Evolutionary conservation across 176 grass and related monocot genomes (phyloP).

Genomic region (Phoenix roebelenii): DNA sequence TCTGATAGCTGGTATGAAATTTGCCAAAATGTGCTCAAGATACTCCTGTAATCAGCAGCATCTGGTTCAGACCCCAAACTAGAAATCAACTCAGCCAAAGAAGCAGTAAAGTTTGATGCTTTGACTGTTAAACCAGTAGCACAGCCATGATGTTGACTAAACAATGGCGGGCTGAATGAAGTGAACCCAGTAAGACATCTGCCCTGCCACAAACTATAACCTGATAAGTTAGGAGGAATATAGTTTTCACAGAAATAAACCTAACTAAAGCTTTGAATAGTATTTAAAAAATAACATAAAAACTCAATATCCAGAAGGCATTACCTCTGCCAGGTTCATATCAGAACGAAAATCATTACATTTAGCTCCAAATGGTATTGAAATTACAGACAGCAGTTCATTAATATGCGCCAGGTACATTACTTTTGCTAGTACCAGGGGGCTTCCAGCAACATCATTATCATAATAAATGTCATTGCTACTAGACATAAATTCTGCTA

Average conservation of each 20-base stretch:
- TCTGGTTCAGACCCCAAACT: conserved; percentile 13
- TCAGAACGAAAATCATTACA: conserved; percentile 59
- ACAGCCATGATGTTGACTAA: conserved; percentile 38
- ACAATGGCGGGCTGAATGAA: conserved; percentile 51
- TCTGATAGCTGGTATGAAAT: conserved; percentile 34
- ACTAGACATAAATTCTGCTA: conserved; percentile 51
- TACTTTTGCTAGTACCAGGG: conserved; percentile 65
- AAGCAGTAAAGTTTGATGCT: conserved; percentile 41
- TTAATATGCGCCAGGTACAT: conserved; percentile 54
- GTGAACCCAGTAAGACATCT: conserved; percentile 35
- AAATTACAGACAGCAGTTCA: conserved; percentile 41
- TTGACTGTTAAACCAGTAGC: conserved; percentile 51
- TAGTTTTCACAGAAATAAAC: too few species aligned
- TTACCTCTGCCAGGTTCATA: conserved; percentile 43
- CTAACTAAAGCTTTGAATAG: too few species aligned
- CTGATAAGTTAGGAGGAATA: conserved; percentile 32
- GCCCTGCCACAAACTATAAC: conserved; percentile 55
- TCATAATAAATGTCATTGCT: conserved; percentile 25
- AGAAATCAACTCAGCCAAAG: conserved; percentile 47
- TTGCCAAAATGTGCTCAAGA: conserved; percentile 53
- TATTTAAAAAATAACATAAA: too few species aligned
- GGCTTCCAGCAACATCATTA: conserved; percentile 40
- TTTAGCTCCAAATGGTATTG: conserved; percentile 54
- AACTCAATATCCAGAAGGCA: conserved; percentile 4
- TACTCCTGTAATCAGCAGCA: conserved; percentile 26